A percentile compares a stretch with the other conserved stretches of the same genome.
Evolutionary conservation across 208 protist species (phyloP).

Genomic region (Porcisia hertigi): DNA sequence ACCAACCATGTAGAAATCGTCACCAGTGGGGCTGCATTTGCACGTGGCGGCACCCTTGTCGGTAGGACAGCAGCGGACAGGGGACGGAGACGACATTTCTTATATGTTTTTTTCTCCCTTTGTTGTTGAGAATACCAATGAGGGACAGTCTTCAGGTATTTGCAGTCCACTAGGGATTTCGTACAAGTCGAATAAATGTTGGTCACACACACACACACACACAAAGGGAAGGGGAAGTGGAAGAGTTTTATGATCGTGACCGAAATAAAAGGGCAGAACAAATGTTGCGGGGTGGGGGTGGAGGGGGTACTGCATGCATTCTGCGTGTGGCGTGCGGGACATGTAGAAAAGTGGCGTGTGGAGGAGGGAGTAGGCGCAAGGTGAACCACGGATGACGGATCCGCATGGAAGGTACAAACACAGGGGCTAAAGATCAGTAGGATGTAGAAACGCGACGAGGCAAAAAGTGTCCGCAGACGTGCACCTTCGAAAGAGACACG

Average conservation of each 20-base stretch:
- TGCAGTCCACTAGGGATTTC: too few relatives aligned
- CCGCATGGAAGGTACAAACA: background rate
- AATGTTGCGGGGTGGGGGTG: too few relatives aligned
- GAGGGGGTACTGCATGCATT: too few relatives aligned
- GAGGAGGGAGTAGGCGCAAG: background rate
- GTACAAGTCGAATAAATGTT: too few relatives aligned
- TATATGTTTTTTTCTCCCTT: slow-evolving; percentile 1
- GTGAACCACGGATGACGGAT: background rate
- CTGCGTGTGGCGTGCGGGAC: too few relatives aligned
- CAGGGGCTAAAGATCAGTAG: background rate
- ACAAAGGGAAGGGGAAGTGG: background rate
- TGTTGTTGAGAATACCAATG: background rate
- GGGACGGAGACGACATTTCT: slow-evolving; percentile 10
- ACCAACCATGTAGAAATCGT: slow-evolving; percentile 48
- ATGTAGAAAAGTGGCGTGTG: background rate
- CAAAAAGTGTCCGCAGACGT: background rate
- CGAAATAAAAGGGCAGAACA: too few relatives aligned
- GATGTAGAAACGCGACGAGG: background rate
- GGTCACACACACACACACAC: background rate
- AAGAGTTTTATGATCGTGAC: background rate
- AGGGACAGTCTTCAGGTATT: background rate
- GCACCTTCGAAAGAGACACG: background rate
- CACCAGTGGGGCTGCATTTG: slow-evolving; percentile 29
- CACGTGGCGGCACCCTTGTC: slow-evolving; percentile 27
- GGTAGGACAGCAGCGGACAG: slow-evolving; percentile 52